These are phyloP conservation scores for Puccinellia tenuiflora DNA, from an alignment of 176 grass and related monocot species.

Conservation along the genomic window DNA sequence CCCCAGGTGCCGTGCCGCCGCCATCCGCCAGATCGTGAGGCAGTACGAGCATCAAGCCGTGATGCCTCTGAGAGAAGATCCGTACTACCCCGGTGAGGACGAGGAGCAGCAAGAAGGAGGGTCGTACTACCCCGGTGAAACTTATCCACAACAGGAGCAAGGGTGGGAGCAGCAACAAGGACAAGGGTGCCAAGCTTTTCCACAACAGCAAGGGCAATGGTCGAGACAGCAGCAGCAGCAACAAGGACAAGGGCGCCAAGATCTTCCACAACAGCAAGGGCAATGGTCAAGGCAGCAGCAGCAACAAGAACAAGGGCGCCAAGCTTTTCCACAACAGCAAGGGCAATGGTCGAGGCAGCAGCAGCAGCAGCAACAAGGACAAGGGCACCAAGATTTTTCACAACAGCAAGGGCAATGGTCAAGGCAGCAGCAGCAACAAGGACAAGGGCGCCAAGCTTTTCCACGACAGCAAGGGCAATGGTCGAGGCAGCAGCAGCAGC, in stretches of 20 bases:
- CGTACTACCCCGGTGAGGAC: not conserved
- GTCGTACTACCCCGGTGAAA: not conserved
- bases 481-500: not conserved
- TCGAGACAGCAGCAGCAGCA: not conserved
- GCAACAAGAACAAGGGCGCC: not conserved
- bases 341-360: not conserved
- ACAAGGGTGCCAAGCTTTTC: not conserved
- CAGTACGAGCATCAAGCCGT: constrained; percentile 14
- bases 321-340: not conserved
- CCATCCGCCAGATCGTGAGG: not conserved
- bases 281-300: not conserved
- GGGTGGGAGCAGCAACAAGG: not conserved
- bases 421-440: not conserved
- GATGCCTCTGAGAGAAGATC: not conserved
- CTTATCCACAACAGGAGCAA: not conserved
- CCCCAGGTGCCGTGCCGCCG: not conserved
- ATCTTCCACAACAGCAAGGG: too few species aligned
- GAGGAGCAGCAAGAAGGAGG: not conserved
- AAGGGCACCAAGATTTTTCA: not conserved
- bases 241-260: not conserved
- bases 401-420: too few species aligned
- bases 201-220: too few species aligned
- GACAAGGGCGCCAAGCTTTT: not conserved
- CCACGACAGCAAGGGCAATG: too few species aligned
- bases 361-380: not conserved